A percentile compares a stretch with the other conserved stretches of the same genome.
These are phyloP conservation scores for Xylaria acuta DNA, from an alignment of 495 filamentous ascomycete species.

Conservation along the genomic window DNA sequence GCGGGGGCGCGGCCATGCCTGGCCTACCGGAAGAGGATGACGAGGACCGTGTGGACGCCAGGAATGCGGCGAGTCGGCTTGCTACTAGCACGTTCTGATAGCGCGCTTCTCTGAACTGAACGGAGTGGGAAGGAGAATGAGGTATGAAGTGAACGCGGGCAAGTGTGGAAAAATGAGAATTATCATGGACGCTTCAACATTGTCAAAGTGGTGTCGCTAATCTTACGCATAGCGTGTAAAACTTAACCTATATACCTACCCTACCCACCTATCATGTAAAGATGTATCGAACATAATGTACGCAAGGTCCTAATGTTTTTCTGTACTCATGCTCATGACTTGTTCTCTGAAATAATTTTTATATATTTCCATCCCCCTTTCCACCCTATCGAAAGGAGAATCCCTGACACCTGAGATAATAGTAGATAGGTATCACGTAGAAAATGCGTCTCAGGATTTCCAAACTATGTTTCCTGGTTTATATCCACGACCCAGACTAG, in stretches of 20 bases:
- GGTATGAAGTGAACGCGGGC: constrained; percentile 19
- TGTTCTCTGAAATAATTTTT: neutral
- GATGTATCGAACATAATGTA: constrained; percentile 19
- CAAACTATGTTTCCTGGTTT: neutral
- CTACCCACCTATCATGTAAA: neutral
- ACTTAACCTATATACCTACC: neutral
- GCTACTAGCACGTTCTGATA: constrained; percentile 88
- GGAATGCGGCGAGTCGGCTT: constrained; percentile 91
- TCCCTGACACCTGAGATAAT: neutral
- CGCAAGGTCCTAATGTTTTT: neutral
- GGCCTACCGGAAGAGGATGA: constrained; percentile 85
- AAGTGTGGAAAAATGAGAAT: constrained; percentile 13
- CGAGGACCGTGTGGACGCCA: constrained; percentile 91
- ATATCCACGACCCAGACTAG: neutral
- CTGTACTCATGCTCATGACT: neutral
- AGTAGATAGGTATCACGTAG: neutral
- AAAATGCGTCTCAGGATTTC: neutral
- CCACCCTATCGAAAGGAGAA: neutral
- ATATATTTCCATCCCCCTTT: neutral
- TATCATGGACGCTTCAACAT: constrained; percentile 11
- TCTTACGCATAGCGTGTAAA: constrained; percentile 14
- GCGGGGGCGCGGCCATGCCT: constrained; percentile 61
- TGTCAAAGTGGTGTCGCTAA: constrained; percentile 7
- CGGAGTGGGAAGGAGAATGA: neutral
- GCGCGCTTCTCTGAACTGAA: neutral